A percentile compares a stretch with the other conserved stretches of the same genome.
Evolutionary conservation across 345 rosid genomes (phyloP).

Genomic region (Stellera chamaejasme): DNA sequence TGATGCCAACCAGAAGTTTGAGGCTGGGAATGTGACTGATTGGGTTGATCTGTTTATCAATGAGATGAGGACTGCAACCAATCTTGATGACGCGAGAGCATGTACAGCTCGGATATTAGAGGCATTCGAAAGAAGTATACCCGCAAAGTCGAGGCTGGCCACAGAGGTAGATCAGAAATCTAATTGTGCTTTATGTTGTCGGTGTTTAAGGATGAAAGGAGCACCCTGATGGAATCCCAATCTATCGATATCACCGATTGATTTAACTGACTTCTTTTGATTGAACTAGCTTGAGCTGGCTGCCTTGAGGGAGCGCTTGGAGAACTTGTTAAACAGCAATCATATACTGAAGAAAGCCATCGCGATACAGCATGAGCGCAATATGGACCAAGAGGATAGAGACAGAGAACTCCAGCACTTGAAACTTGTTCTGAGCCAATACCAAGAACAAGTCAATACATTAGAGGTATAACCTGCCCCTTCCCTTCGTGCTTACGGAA

Average conservation of each 20-base stretch:
- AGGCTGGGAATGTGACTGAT: constrained; percentile 9
- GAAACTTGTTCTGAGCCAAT: constrained; percentile 30
- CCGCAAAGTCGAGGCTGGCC: constrained; percentile 20
- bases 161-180: constrained; percentile 25
- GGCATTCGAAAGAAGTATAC: constrained; percentile 27
- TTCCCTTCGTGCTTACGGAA: neutral
- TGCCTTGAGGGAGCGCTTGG: constrained; percentile 30
- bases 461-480: constrained; percentile 30
- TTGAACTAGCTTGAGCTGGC: constrained; percentile 31
- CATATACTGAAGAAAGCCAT: constrained; percentile 41
- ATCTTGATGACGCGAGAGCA: constrained; percentile 33
- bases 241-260: neutral
- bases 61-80: constrained; percentile 31
- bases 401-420: constrained; percentile 31
- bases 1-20: constrained; percentile 2
- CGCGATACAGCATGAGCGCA: constrained; percentile 38
- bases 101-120: constrained; percentile 35
- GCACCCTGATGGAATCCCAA: no score
- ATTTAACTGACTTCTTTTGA: neutral
- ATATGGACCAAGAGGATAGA: constrained; percentile 36
- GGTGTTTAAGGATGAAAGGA: no score
- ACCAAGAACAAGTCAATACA: constrained; percentile 38
- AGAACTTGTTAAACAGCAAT: constrained; percentile 36
- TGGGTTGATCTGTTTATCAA: constrained; percentile 48
- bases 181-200: neutral